Conservation (phyloP, 148 eudicot species). For the Tetragonia tetragonoides region DNA sequence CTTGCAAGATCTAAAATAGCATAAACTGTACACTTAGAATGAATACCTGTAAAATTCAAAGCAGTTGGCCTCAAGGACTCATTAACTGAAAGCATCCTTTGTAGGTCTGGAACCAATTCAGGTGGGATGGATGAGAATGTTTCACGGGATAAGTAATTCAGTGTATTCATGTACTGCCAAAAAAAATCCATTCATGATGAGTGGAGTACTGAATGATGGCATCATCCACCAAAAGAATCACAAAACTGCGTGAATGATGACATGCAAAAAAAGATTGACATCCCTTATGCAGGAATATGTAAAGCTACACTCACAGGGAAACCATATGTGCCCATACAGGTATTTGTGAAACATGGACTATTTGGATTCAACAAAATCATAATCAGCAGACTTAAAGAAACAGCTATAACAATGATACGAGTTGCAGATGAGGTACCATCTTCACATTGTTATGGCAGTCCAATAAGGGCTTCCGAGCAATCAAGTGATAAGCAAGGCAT, state of each 20-base stretch:
- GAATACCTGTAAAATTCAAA: slow-evolving; percentile 74
- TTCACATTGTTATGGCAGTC: slow-evolving; percentile 99
- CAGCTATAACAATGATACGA: too few species aligned
- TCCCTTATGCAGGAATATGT: not conserved
- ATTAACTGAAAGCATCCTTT: slow-evolving; percentile 78
- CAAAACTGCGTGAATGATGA: not conserved
- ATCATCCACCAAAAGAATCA: not conserved
- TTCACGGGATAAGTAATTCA: slow-evolving; percentile 81
- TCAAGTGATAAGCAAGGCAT: slow-evolving; percentile 87
- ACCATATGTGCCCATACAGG: not conserved
- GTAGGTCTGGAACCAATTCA: slow-evolving; percentile 80
- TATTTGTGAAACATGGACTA: not conserved
- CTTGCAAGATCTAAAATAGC: not conserved
- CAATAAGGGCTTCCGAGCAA: slow-evolving; percentile 85
- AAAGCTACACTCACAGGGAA: not conserved
- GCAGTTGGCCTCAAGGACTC: slow-evolving; percentile 84
- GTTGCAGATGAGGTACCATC: slow-evolving; percentile 55
- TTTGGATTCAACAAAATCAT: not conserved
- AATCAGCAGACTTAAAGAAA: not conserved
- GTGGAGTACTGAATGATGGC: not conserved
- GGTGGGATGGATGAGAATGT: slow-evolving; percentile 80
- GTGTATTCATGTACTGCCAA: slow-evolving; percentile 88
- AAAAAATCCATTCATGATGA: slow-evolving; percentile 25
- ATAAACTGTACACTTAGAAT: not conserved
- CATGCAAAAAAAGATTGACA: not conserved